Evolutionary conservation across 225 moss, liverwort and hornwort genomes (phyloP).

Genomic region (Neckera pumila): DNA sequence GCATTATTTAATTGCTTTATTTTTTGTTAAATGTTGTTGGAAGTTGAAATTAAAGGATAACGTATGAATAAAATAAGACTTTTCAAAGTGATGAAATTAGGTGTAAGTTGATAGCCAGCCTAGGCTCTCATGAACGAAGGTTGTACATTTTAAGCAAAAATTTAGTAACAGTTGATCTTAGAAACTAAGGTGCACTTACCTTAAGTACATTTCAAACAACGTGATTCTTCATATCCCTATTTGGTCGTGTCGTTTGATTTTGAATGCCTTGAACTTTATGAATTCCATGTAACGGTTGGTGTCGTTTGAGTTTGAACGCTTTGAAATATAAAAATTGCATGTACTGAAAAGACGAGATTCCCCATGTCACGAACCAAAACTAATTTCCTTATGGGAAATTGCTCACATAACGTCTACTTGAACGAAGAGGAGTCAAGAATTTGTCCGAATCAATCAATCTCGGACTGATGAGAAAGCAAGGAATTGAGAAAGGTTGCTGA

Average conservation of each 20-base stretch:
- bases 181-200: not conserved
- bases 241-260: constrained; percentile 2
- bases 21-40: not conserved
- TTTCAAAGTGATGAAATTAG: not conserved
- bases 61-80: accelerated
- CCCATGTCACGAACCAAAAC: not conserved
- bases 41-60: not conserved
- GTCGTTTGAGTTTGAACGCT: not conserved
- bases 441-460: not conserved
- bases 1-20: not conserved
- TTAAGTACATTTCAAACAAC: not conserved
- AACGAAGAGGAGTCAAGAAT: not conserved
- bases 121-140: accelerated
- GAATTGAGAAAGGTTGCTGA: not conserved
- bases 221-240: constrained; percentile 10
- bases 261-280: not conserved
- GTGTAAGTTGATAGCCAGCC: not conserved
- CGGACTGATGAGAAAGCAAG: not conserved
- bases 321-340: not conserved
- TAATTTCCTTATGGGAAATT: not conserved
- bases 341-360: not conserved
- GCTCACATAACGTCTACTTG: not conserved
- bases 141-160: not conserved
- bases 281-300: not conserved
- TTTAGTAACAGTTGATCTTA: not conserved